phyloP scores from a whole-genome alignment of 257 asterid genomes.

The Solanum pennellii region DNA sequence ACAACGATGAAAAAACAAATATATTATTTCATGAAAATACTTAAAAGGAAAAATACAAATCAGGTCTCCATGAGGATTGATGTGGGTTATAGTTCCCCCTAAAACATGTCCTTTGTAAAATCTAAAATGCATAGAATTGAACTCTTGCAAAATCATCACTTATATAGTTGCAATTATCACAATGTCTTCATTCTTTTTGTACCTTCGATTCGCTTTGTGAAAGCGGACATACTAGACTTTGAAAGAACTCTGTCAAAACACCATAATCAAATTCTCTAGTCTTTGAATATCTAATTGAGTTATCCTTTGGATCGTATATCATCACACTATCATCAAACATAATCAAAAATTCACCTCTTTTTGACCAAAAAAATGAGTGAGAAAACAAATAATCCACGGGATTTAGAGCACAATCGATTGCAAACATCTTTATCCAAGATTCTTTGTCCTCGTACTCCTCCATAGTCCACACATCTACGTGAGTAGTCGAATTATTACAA shows the following conservation, averaged over 20 bases:
- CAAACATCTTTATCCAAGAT: neutral
- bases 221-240: neutral
- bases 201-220: neutral
- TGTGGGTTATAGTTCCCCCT: neutral
- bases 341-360: neutral
- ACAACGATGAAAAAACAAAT: neutral
- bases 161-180: neutral
- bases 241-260: neutral
- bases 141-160: neutral
- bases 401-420: neutral
- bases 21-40: neutral
- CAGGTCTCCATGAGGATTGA: neutral
- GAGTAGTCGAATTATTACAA: neutral
- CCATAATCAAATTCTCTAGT: neutral
- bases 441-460: neutral
- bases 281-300: neutral
- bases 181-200: neutral
- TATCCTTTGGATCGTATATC: neutral
- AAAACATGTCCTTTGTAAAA: neutral
- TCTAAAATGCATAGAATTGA: neutral
- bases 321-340: neutral
- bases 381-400: neutral
- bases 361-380: neutral
- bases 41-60: neutral
- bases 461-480: neutral